Conservation (phyloP, 176 grass and related monocot genomes). For the Cocos nucifera region DNA sequence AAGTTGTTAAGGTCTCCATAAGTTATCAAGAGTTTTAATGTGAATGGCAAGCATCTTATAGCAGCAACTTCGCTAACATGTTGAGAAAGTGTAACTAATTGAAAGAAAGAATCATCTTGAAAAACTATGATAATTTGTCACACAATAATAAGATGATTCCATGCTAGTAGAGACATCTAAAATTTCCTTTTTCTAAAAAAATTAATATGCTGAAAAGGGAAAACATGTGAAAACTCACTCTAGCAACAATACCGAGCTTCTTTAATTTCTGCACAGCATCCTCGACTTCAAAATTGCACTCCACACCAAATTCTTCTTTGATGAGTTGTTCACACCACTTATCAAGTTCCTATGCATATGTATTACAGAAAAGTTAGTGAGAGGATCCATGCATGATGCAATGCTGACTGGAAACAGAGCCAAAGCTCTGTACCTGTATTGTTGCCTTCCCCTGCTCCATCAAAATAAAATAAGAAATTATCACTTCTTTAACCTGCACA, state of each 20-base stretch:
- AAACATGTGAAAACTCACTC: constrained; percentile 39
- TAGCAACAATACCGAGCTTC: constrained; percentile 82
- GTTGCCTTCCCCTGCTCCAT: constrained; percentile 84
- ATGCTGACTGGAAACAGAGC: not conserved
- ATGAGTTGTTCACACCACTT: constrained; percentile 69
- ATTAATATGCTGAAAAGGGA: constrained; percentile 5
- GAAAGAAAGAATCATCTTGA: too few species aligned
- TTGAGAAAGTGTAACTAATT: too few species aligned
- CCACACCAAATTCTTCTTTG: constrained; percentile 59
- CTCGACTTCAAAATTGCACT: constrained; percentile 79
- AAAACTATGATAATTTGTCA: too few species aligned
- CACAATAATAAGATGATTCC: too few species aligned
- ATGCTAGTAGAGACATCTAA: too few species aligned
- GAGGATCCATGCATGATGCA: not conserved
- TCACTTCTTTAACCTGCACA: constrained; percentile 86
- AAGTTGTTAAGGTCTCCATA: too few species aligned
- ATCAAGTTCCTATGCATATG: constrained; percentile 62
- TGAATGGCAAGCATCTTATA: too few species aligned
- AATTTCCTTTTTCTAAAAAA: too few species aligned
- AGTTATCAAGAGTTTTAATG: too few species aligned
- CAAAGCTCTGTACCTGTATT: constrained; percentile 23
- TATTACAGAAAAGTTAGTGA: not conserved
- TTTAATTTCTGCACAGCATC: constrained; percentile 91
- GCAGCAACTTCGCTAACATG: too few species aligned
- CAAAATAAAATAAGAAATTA: constrained; percentile 77